Percentiles rank a stretch among this genome's conserved stretches.
Conservation (phyloP, 2,329 filamentous ascomycete species). For the Aspergillus puulaauensis region DNA sequence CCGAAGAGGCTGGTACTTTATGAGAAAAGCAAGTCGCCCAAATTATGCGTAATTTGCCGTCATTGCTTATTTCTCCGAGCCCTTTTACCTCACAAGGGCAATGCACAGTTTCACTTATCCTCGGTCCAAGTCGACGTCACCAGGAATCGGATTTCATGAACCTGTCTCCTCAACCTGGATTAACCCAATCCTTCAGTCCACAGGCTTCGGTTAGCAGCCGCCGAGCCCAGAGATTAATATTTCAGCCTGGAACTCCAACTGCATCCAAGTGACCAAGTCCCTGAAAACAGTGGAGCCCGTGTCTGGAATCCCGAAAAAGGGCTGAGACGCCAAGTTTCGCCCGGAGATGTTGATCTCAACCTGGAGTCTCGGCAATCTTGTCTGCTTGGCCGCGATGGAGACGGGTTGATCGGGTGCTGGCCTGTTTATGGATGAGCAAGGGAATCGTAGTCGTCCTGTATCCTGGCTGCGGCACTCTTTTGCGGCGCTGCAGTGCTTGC, state of each 20-base stretch:
- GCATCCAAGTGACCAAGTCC: background rate
- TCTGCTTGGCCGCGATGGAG: background rate
- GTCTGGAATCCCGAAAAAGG: background rate
- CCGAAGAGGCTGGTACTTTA: too few species aligned
- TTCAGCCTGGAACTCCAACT: slow-evolving; percentile 3
- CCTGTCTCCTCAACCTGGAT: too few species aligned
- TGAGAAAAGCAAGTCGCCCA: too few species aligned
- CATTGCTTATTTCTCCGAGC: background rate
- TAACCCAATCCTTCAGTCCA: background rate
- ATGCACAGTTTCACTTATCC: background rate
- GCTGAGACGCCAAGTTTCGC: slow-evolving; percentile 10
- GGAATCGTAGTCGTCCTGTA: too few species aligned
- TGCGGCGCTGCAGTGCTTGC: too few species aligned
- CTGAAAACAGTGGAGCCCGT: background rate
- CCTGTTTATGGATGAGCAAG: background rate
- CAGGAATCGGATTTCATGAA: too few species aligned
- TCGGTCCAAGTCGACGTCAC: too few species aligned
- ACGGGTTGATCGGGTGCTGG: background rate
- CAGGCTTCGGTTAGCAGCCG: too few species aligned
- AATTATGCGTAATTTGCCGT: background rate
- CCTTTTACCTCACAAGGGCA: background rate
- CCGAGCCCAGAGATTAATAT: background rate
- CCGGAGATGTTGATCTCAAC: slow-evolving; percentile 7
- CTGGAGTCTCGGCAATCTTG: background rate
- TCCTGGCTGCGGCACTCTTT: too few species aligned